Evolutionary conservation across 495 filamentous ascomycete genomes (phyloP), one percentile per base, ranked within the genome.

Genomic region (Penicillium pulvis): DNA sequence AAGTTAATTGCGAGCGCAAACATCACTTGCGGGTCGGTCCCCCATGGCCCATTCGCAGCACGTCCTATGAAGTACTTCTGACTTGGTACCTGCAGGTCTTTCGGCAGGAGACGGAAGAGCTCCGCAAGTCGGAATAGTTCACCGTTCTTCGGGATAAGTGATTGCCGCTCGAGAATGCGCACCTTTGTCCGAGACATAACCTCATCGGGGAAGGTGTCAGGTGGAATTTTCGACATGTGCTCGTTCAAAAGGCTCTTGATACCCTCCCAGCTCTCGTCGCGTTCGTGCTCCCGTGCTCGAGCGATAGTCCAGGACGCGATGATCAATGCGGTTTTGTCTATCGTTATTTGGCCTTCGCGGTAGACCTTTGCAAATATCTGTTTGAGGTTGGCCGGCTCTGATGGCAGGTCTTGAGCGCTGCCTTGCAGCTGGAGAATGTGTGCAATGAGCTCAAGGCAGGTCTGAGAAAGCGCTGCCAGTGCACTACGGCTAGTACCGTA

Each of bases 321-420:
- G 28, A 78, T 60, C 16, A 77, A 58, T 0, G 78, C 78, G n/a
- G 72, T 67, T 54, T 75, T 64, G 10, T 77, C 77, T 14, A 80
- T 53, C 35, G 58, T 59, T 24, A 77, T 72, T 48, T 74, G 78
- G 17, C 75, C 69, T 20, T 79, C 69, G 20, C 78, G 74, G 61
- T 79, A 80, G n/a, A 74, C 60, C 26, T 77, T 71, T 2, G 72
- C 73, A 53, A 75, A 74, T 0, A 47, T 72, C 44, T 79, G 78
- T 42, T 77, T 79, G 42, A 77, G 57, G 41, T 73, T 79, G 6
- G 31, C 43, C 1, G 77, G 76, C 1, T 70, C 51, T 12, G 47
- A 26, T 9, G 58, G 60, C 30, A 72, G 51, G 39, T 60, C 63
- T 19, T 65, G 50, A 14, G 57, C 73, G 10, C 70, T 68, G 3